Percentiles rank a stretch among this genome's conserved stretches.
phyloP scores from a whole-genome alignment of 2,329 filamentous ascomycete species.

The Dactylellina haptotyla region DNA sequence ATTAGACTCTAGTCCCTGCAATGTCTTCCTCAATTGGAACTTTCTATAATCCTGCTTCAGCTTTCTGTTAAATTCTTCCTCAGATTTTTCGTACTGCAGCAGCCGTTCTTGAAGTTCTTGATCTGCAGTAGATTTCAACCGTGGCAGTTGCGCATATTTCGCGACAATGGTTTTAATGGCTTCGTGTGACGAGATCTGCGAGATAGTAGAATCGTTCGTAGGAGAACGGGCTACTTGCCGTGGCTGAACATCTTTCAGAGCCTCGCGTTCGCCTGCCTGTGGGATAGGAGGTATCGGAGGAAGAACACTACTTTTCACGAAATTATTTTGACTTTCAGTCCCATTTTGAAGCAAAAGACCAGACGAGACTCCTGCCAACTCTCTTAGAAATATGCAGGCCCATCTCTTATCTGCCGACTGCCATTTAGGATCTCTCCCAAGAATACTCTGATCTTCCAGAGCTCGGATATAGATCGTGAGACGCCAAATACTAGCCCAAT shows the following conservation, averaged over 20 bases:
- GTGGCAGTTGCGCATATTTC: constrained; percentile 31
- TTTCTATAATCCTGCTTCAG: constrained; percentile 6
- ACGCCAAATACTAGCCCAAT: constrained; percentile 34
- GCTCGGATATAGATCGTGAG: constrained; percentile 3
- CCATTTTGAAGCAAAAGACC: not conserved
- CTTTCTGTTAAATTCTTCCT: constrained; percentile 36
- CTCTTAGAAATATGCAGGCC: constrained; percentile 7
- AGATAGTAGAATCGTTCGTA: not conserved
- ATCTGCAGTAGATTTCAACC: constrained; percentile 15
- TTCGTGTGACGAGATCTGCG: not conserved
- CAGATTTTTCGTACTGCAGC: constrained; percentile 12
- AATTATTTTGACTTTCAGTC: no score
- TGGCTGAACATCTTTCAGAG: not conserved
- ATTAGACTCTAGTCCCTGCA: constrained; percentile 6
- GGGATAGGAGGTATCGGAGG: no score
- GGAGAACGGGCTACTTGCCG: not conserved
- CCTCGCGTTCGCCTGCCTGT: no score
- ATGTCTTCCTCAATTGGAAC: not conserved
- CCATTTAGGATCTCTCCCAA: constrained; percentile 1
- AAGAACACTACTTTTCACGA: no score
- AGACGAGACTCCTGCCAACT: not conserved
- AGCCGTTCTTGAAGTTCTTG: not conserved
- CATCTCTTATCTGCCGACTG: constrained; percentile 2
- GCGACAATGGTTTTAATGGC: constrained; percentile 20
- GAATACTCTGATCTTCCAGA: constrained; percentile 1